Conservation (phyloP, 495 filamentous ascomycete genomes). For the Penicillium argentinense region DNA sequence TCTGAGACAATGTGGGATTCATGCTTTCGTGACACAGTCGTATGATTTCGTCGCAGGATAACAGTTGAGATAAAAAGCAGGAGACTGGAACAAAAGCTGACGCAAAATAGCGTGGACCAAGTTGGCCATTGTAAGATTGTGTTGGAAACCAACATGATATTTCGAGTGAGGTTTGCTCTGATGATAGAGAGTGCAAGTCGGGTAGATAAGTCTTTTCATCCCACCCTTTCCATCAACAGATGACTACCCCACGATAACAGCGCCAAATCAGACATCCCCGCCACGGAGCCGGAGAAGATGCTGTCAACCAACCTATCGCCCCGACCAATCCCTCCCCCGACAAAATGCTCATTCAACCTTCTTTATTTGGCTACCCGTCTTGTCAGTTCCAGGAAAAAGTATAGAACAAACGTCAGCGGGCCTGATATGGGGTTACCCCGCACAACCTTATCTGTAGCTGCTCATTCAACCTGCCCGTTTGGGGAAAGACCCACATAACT, state of each 20-base stretch:
- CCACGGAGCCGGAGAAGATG: not conserved
- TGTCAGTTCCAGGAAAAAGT: no score
- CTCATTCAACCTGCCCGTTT: constrained; percentile 16
- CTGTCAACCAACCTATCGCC: not conserved
- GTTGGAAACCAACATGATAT: not conserved
- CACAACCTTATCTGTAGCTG: constrained; percentile 13
- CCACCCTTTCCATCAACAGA: no score
- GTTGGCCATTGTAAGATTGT: constrained; percentile 1
- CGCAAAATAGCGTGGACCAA: constrained; percentile 6
- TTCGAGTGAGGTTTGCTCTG: no score
- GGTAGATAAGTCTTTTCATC: no score
- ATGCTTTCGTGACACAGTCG: no score
- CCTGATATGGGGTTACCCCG: constrained; percentile 9
- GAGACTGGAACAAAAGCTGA: constrained; percentile 4
- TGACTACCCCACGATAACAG: no score
- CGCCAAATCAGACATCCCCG: not conserved
- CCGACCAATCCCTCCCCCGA: not conserved
- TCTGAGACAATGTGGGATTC: no score
- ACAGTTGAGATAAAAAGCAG: not conserved
- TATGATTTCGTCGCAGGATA: no score
- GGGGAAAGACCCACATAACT: constrained; percentile 8
- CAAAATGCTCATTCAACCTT: not conserved
- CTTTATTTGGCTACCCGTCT: not conserved
- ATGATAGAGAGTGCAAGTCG: no score
- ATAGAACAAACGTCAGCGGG: no score